Percentiles rank a stretch among this genome's conserved stretches.
Evolutionary conservation across 1,139 yeast species (phyloP).

Genomic region (Saccharomycopsis hybrid): DNA sequence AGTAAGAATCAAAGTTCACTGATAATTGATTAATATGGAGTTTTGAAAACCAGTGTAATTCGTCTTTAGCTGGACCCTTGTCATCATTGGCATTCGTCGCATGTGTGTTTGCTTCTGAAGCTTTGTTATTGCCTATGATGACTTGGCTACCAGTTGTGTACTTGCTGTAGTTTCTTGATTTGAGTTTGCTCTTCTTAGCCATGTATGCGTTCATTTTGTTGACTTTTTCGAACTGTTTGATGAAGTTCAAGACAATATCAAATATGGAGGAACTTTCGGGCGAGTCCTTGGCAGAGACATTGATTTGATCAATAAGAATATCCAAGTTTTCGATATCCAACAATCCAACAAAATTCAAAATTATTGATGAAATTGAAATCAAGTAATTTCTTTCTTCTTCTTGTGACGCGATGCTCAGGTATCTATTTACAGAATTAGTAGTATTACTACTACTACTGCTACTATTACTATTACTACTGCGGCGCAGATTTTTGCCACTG

Average conservation of each 20-base stretch:
- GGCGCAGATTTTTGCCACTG: too few relatives aligned
- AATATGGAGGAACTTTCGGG: constrained; percentile 27
- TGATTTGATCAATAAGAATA: constrained; percentile 40
- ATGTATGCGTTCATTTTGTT: constrained; percentile 5
- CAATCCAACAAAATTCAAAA: constrained; percentile 44
- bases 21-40: constrained; percentile 33
- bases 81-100: not conserved
- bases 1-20: constrained; percentile 37
- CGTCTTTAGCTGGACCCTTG: constrained; percentile 20
- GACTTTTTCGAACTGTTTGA: constrained; percentile 5
- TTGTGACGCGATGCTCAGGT: constrained; percentile 2
- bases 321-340: constrained; percentile 41
- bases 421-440: not conserved
- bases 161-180: constrained; percentile 6
- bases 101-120: not conserved
- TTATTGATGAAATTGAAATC: constrained; percentile 30
- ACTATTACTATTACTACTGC: constrained; percentile 24
- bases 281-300: constrained; percentile 32
- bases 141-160: not conserved
- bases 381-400: constrained; percentile 6
- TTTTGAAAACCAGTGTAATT: constrained; percentile 21
- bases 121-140: constrained; percentile 2
- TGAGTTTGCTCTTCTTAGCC: constrained; percentile 4
- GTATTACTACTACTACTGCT: not conserved
- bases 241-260: constrained; percentile 24